These are phyloP conservation scores for Fistulinella prunicolor DNA, from an alignment of 768 basidiomycete species.

Conservation along the genomic window DNA sequence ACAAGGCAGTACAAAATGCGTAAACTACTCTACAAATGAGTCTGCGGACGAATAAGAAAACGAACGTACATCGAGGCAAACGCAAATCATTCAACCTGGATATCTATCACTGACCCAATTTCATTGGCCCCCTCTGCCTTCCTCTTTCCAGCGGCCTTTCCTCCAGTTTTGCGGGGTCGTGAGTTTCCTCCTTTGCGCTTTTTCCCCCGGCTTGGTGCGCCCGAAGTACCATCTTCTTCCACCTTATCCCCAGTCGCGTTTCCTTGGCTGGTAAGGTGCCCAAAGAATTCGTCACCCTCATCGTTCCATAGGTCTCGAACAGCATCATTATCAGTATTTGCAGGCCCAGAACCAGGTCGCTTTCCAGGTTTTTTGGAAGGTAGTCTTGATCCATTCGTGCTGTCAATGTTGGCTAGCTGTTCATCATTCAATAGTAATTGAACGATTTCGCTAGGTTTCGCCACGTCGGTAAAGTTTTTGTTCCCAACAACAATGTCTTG, in stretches of 20 bases:
- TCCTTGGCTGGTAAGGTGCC: constrained; percentile 43
- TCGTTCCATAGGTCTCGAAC: constrained; percentile 78
- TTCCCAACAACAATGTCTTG: constrained; percentile 99
- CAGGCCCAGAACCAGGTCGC: constrained; percentile 29
- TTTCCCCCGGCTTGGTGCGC: constrained; percentile 29
- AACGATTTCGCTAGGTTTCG: constrained; percentile 96
- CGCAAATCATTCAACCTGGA: constrained; percentile 24
- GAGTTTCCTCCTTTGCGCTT: constrained; percentile 32
- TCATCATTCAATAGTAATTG: constrained; percentile 93
- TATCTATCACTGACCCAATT: constrained; percentile 24
- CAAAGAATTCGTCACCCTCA: constrained; percentile 85
- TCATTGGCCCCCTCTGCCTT: constrained; percentile 29
- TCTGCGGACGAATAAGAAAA: constrained; percentile 11
- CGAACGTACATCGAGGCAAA: constrained; percentile 12
- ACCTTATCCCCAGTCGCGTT: constrained; percentile 20
- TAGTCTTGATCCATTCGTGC: constrained; percentile 38
- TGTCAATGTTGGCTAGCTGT: constrained; percentile 73
- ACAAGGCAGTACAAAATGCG: constrained; percentile 29
- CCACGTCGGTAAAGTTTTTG: constrained; percentile 89
- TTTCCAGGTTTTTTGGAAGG: constrained; percentile 37
- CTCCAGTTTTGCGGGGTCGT: constrained; percentile 31
- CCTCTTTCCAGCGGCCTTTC: constrained; percentile 30
- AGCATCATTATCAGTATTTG: constrained; percentile 35
- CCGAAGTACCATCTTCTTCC: constrained; percentile 30
- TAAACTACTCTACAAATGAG: constrained; percentile 32